Evolutionary conservation across 2,329 filamentous ascomycete genomes (phyloP).

Genomic region (Colletotrichum sp.): DNA sequence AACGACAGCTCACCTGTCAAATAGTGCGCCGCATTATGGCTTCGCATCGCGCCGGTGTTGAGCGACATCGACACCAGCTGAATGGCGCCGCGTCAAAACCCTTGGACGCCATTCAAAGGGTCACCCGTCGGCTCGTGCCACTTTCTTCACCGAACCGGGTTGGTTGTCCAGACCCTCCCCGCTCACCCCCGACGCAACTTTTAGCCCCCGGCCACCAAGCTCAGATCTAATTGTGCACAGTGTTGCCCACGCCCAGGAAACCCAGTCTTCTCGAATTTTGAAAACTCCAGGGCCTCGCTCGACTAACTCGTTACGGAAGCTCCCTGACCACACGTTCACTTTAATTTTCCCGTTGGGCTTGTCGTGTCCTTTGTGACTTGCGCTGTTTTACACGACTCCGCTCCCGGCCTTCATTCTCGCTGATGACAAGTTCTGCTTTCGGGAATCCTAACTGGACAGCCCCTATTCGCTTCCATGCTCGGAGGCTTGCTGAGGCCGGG

Average conservation of each 20-base stretch:
- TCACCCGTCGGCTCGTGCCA: constrained; percentile 1
- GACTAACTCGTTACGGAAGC: neutral
- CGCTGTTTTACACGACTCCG: neutral
- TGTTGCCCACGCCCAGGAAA: neutral
- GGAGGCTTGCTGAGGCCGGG: constrained; percentile 5
- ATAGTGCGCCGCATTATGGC: neutral
- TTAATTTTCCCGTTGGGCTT: neutral
- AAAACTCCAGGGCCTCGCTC: neutral
- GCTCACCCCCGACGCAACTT: neutral
- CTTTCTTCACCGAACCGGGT: constrained; percentile 8
- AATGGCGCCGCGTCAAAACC: neutral
- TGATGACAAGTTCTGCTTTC: neutral
- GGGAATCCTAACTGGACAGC: neutral
- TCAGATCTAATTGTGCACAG: neutral
- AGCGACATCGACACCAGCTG: neutral
- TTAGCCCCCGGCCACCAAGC: constrained; percentile 1
- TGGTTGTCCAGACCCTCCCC: neutral
- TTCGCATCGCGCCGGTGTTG: neutral
- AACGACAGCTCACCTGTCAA: neutral
- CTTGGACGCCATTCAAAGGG: neutral
- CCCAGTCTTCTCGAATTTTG: constrained; percentile 7
- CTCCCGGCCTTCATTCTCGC: neutral
- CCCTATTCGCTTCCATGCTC: neutral
- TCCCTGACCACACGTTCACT: neutral
- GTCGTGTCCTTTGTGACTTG: neutral